These are phyloP conservation scores for Prunus fruticosa DNA, from an alignment of 306 rosid species.

Conservation along the genomic window DNA sequence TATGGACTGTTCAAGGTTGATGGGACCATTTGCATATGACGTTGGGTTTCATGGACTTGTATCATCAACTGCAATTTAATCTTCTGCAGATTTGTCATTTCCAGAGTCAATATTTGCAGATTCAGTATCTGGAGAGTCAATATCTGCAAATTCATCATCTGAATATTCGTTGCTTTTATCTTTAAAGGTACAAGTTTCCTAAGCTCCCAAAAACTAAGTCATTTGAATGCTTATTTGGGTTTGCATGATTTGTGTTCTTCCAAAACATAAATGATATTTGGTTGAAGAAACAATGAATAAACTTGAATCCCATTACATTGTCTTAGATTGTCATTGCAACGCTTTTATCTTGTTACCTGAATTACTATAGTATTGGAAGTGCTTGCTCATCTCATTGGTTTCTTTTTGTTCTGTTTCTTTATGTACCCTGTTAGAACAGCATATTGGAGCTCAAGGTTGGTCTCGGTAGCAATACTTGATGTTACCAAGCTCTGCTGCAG, in stretches of 20 bases:
- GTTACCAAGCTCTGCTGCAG: constrained; percentile 36
- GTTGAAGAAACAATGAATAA: neutral
- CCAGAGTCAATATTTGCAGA: too few relatives aligned
- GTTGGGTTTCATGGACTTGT: constrained; percentile 79
- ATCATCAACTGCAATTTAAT: neutral
- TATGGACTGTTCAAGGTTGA: constrained; percentile 85
- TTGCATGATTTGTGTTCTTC: neutral
- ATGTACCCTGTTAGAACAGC: constrained; percentile 46
- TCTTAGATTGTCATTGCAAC: neutral
- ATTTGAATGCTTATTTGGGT: constrained; percentile 5
- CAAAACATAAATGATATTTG: neutral
- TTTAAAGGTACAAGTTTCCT: constrained; percentile 46
- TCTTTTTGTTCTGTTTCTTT: neutral
- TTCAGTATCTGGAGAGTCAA: too few relatives aligned
- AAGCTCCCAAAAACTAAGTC: neutral
- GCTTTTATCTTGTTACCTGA: neutral
- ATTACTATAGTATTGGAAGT: neutral
- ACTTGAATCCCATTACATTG: neutral
- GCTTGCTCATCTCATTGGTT: constrained; percentile 3
- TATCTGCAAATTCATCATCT: constrained; percentile 31
- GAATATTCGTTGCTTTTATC: constrained; percentile 50
- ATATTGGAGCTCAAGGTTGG: constrained; percentile 19
- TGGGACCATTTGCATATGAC: constrained; percentile 71
- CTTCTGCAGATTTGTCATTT: too few relatives aligned
- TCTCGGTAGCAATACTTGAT: neutral